Conservation (phyloP, 345 rosid genomes). For the Dovyalis caffra region DNA sequence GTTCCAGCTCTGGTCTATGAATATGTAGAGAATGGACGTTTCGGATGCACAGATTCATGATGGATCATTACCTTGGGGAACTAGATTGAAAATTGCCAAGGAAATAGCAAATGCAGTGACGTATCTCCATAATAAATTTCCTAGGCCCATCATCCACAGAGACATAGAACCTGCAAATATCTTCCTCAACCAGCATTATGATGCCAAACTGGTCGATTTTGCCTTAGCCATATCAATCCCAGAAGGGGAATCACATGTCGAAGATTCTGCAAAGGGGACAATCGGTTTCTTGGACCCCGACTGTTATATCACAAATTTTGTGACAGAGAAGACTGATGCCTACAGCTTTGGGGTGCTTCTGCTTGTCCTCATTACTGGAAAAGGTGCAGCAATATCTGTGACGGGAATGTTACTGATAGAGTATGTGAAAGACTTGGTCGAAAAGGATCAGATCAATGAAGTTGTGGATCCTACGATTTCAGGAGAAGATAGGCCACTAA, state of each 20-base stretch:
- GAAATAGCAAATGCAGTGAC: constrained; percentile 13
- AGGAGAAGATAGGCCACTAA: neutral
- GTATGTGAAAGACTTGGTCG: neutral
- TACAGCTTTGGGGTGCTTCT: constrained; percentile 6
- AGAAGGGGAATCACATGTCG: neutral
- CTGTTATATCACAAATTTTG: neutral
- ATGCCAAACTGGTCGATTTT: constrained; percentile 9
- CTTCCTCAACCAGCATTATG: neutral
- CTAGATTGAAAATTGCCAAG: constrained; percentile 15
- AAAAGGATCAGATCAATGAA: neutral
- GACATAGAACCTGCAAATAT: neutral
- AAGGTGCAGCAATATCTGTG: neutral
- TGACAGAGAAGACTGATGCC: neutral
- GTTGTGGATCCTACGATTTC: neutral
- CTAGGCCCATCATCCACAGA: constrained; percentile 3
- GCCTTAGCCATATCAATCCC: neutral
- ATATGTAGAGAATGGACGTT: neutral
- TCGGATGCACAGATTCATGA: neutral
- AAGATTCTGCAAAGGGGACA: accelerated
- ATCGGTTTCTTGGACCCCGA: neutral
- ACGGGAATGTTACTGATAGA: neutral
- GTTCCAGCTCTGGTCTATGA: constrained; percentile 16
- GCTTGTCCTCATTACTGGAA: constrained; percentile 1
- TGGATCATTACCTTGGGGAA: constrained; percentile 11
- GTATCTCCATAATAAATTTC: constrained; percentile 17